A percentile compares a stretch with the other conserved stretches of the same genome.
phyloP scores from a whole-genome alignment of 805 yeast genomes.

The Schizosaccharomyces japonicus region DNA sequence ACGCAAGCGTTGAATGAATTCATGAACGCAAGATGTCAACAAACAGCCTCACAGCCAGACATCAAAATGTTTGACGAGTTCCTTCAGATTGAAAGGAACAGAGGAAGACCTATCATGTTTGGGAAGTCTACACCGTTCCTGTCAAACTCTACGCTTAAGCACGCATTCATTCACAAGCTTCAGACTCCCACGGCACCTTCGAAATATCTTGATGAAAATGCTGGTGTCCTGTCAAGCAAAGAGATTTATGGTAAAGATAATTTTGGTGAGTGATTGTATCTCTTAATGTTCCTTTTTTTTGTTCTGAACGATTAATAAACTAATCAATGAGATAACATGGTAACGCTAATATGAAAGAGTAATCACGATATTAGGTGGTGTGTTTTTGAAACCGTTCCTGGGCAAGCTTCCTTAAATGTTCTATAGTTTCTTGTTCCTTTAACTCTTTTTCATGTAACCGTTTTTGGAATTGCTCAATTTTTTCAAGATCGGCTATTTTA shows the following conservation, averaged over 20 bases:
- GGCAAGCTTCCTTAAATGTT: background rate
- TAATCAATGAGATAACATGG: too few relatives aligned
- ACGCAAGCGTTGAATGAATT: conserved; percentile 11
- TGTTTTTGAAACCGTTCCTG: background rate
- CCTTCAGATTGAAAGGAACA: background rate
- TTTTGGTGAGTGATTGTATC: too few relatives aligned
- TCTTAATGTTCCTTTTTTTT: too few relatives aligned
- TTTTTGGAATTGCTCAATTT: background rate
- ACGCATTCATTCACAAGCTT: too few relatives aligned
- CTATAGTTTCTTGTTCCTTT: background rate
- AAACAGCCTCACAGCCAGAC: conserved; percentile 4
- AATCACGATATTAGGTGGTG: too few relatives aligned
- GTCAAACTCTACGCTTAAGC: too few relatives aligned
- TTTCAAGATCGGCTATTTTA: background rate
- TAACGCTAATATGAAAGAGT: too few relatives aligned
- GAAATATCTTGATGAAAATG: too few relatives aligned
- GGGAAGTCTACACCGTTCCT: background rate
- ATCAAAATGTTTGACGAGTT: conserved; percentile 6
- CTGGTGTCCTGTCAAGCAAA: too few relatives aligned
- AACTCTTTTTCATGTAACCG: background rate
- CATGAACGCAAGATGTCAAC: conserved; percentile 7
- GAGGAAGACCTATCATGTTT: conserved; percentile 9
- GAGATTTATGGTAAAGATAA: too few relatives aligned
- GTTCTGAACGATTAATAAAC: too few relatives aligned
- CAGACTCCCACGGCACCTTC: too few relatives aligned